Evolutionary conservation across 805 yeast genomes (phyloP).

Genomic region (Saccharomycopsis sp.): DNA sequence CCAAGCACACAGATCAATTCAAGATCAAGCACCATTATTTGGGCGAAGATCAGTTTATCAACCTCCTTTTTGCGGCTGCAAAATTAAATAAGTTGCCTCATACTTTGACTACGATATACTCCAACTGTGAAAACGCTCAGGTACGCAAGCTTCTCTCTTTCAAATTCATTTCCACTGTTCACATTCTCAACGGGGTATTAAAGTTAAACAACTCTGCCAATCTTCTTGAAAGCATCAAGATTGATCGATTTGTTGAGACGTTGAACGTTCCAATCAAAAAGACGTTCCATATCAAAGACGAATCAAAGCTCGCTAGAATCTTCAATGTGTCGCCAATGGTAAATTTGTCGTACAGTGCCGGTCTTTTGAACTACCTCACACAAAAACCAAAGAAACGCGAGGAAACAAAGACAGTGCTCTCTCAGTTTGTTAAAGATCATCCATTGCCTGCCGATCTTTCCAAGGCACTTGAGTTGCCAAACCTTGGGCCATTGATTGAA

Average conservation of each 20-base stretch:
- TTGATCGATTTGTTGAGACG: constrained; percentile 9
- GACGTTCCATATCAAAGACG: neutral
- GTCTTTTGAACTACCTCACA: constrained; percentile 8
- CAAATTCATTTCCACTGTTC: constrained; percentile 5
- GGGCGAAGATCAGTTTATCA: constrained; percentile 14
- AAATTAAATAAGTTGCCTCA: constrained; percentile 18
- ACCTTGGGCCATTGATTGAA: neutral
- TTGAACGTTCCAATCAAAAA: constrained; percentile 12
- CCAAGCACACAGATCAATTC: constrained; percentile 1
- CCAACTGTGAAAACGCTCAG: constrained; percentile 1
- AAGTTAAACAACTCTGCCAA: constrained; percentile 4
- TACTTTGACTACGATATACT: constrained; percentile 11
- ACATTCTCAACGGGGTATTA: constrained; percentile 14
- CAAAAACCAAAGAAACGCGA: constrained; percentile 9
- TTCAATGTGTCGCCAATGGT: constrained; percentile 6
- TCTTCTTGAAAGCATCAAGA: neutral
- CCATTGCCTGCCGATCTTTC: constrained; percentile 2
- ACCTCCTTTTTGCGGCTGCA: constrained; percentile 14
- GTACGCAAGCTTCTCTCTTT: neutral
- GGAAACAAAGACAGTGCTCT: neutral
- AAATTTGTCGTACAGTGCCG: constrained; percentile 11
- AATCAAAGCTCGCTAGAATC: neutral
- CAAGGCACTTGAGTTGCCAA: constrained; percentile 8
- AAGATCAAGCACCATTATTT: constrained; percentile 7
- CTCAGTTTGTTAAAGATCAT: constrained; percentile 8